These are phyloP conservation scores for Podila verticillata DNA, from an alignment of 192 early-diverging fungal genomes.

Conservation along the genomic window DNA sequence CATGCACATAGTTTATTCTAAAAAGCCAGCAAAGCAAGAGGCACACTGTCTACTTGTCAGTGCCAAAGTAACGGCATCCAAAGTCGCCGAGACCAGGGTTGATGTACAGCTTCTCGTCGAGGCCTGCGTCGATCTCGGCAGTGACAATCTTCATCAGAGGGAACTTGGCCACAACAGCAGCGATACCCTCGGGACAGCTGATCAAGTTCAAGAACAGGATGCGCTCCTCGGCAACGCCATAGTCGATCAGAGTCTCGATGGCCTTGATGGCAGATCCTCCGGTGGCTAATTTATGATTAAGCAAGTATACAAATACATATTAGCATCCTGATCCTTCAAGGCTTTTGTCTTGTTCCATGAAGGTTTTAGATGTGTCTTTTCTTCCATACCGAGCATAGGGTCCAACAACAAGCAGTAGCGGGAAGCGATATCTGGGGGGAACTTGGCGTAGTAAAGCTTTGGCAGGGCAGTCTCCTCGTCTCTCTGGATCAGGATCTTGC, in stretches of 20 bases:
- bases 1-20: too few species aligned
- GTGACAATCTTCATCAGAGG: conserved; percentile 89
- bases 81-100: conserved; percentile 93
- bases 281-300: conserved; percentile 69
- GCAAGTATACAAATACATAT: not conserved
- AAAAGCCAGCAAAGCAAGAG: too few species aligned
- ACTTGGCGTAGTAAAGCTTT: conserved; percentile 92
- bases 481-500: conserved; percentile 95
- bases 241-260: conserved; percentile 85
- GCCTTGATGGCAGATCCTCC: conserved; percentile 95
- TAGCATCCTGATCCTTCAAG: not conserved
- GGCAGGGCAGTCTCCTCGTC: conserved; percentile 93
- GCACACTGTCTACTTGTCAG: conserved; percentile 54
- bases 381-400: conserved; percentile 89
- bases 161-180: conserved; percentile 73
- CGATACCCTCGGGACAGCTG: conserved; percentile 85
- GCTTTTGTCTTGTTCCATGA: not conserved
- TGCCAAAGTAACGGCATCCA: conserved; percentile 91
- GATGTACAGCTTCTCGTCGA: conserved; percentile 89
- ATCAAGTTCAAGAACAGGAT: conserved; percentile 95
- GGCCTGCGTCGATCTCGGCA: conserved; percentile 83
- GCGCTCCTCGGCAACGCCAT: conserved; percentile 84
- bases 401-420: conserved; percentile 90
- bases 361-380: too few species aligned
- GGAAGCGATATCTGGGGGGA: conserved; percentile 85